Base-by-base conservation (phyloP, 495 filamentous ascomycete genomes). In the Durotheca rogersii region DNA sequence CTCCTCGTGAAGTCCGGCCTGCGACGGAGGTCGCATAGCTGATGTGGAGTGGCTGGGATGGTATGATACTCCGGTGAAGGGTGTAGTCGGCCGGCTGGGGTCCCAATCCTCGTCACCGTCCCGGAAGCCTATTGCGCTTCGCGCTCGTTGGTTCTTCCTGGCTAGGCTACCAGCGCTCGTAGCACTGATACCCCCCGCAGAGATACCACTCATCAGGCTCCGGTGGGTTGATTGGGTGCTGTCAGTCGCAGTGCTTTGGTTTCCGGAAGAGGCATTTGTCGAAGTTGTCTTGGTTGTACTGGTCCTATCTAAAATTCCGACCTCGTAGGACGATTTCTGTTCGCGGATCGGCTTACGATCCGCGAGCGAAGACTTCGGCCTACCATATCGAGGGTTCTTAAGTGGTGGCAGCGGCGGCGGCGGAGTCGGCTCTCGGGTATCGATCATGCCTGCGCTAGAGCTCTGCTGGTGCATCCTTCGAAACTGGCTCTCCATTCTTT, bases 141-240 rank as follows among this genome's bases (percentile, higher is more conserved):
- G 70, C 17, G 77, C 67, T 55, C 78, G 69, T 43, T 64, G 69
- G 60, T 80, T 88, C 67, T 85, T 82, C 37, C 93, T 79, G 17
- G 89, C 90, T 21, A 91, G 81, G 67, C 90, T 95, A 34, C 91
- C 94, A 11, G 93, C 93, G 66, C 92, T 96, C 0, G 94, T 97
- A 30, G 92, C 88, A 65, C 90, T 96, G 65, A 96, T 87, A 1
- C 80, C 91, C 11, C 90, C 86, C 1, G 94, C 94, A 34, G 92
- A 96, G 21, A 79, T 72, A 6, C 90, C 93, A 66, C 90, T 96
- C 93, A 97, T 96, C 27, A 97, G 57, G 63, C 89, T 96, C 47
- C 83, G 80, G 60, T 85, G 83, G 6, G 92, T 96, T 54, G 78
- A 79, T 42, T 85, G 81, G 0, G 90, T 93, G 58, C 73, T 72